Conservation (phyloP, 1,139 yeast genomes). For the Blastobotrys apis region DNA sequence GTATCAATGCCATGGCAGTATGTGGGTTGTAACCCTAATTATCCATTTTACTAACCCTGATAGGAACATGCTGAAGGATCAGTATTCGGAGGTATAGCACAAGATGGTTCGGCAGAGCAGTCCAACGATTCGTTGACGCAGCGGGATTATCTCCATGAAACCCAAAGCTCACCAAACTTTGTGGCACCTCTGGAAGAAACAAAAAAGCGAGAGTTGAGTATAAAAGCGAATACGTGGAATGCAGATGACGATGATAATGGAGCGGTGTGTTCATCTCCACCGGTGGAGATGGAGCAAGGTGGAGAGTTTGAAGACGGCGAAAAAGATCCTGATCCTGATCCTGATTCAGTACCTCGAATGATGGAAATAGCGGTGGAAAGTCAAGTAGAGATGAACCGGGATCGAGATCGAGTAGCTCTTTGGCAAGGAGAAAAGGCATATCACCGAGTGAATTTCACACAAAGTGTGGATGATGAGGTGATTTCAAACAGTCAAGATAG, state of each 20-base stretch:
- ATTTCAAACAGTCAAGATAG: not conserved
- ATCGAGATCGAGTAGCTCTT: constrained; percentile 5
- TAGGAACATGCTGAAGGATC: too few relatives aligned
- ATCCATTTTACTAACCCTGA: too few relatives aligned
- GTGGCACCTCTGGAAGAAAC: not conserved
- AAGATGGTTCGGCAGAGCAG: too few relatives aligned
- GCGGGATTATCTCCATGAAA: constrained; percentile 4
- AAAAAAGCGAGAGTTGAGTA: constrained; percentile 1
- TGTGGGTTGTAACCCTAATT: too few relatives aligned
- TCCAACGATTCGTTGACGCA: constrained; percentile 5
- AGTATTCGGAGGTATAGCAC: too few relatives aligned
- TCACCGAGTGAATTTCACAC: constrained; percentile 1
- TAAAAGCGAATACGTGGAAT: constrained; percentile 6
- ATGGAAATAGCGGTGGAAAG: constrained; percentile 5
- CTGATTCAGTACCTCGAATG: constrained; percentile 5
- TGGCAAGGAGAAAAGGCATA: constrained; percentile 3
- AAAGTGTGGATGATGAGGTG: not conserved
- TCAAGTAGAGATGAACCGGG: constrained; percentile 12
- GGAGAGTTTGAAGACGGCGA: constrained; percentile 9
- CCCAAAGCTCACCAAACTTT: constrained; percentile 8
- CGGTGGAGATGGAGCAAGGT: not conserved
- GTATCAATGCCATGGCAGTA: too few relatives aligned
- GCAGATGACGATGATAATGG: not conserved
- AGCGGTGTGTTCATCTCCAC: constrained; percentile 6
- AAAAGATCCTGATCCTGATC: constrained; percentile 7